Evolutionary conservation across 140 eudicot genomes (phyloP).

Genomic region (Stevia rebaudiana): DNA sequence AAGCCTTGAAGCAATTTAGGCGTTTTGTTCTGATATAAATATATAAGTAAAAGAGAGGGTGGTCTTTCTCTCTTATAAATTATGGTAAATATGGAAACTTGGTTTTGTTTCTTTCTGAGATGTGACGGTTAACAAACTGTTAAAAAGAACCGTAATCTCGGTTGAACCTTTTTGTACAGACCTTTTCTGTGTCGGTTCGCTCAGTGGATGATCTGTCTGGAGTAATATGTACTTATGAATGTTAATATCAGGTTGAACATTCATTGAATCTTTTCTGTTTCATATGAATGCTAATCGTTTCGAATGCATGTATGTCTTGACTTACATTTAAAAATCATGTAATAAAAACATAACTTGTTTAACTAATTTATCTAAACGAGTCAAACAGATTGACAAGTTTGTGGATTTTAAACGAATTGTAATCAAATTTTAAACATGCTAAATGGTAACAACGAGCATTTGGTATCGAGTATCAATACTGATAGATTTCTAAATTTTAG

Average conservation of each 20-base stretch:
- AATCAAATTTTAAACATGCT: too few species aligned
- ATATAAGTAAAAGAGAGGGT: slow-evolving; percentile 26
- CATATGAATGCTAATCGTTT: not conserved
- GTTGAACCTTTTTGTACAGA: slow-evolving; percentile 55
- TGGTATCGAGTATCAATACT: too few species aligned
- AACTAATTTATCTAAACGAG: not conserved
- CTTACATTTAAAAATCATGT: too few species aligned
- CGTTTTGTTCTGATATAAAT: slow-evolving; percentile 18
- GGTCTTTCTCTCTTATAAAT: slow-evolving; percentile 31
- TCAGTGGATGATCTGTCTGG: slow-evolving; percentile 30
- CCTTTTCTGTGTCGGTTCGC: slow-evolving; percentile 37
- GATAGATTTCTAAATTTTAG: too few species aligned
- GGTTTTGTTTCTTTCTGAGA: slow-evolving; percentile 30
- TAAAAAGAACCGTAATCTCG: slow-evolving; percentile 29
- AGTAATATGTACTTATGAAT: slow-evolving; percentile 32
- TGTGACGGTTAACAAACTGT: slow-evolving; percentile 38
- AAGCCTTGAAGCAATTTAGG: slow-evolving; percentile 16
- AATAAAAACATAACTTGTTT: not conserved
- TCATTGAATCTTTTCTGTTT: slow-evolving; percentile 23
- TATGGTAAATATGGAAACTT: slow-evolving; percentile 47
- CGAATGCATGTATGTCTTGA: not conserved
- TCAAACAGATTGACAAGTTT: too few species aligned
- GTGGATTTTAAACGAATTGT: too few species aligned
- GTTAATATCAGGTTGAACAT: slow-evolving; percentile 43
- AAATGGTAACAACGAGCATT: too few species aligned